Percentiles rank a stretch among this genome's conserved stretches.
Evolutionary conservation across 129 eudicot genomes (phyloP).

Genomic region (Flaveria bidentis): DNA sequence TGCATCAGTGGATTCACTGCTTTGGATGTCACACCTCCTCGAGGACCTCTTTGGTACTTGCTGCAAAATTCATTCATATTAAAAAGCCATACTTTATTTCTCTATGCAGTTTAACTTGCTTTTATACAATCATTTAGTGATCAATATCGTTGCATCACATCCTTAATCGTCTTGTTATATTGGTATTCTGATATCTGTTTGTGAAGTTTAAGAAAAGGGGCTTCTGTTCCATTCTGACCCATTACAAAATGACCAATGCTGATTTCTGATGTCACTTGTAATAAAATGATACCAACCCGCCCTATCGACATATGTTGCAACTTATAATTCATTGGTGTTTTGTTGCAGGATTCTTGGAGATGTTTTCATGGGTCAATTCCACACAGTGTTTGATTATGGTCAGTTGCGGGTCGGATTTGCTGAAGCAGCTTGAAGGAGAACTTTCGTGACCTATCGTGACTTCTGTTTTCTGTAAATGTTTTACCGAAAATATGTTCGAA

Average conservation of each 20-base stretch:
- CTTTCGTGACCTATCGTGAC: background rate
- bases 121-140: background rate
- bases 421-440: constrained; percentile 69
- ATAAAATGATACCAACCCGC: background rate
- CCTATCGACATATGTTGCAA: background rate
- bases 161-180: background rate
- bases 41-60: constrained; percentile 87
- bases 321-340: background rate
- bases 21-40: constrained; percentile 87
- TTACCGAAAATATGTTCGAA: background rate
- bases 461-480: constrained; percentile 35
- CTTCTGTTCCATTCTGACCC: background rate
- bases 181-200: background rate
- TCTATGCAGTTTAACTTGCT: background rate
- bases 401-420: constrained; percentile 78
- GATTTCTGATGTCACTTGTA: background rate
- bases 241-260: background rate
- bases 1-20: constrained; percentile 94
- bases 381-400: constrained; percentile 85
- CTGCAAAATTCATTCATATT: background rate
- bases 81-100: background rate
- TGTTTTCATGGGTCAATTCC: constrained; percentile 88
- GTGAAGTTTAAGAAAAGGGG: background rate
- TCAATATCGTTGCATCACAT: background rate
- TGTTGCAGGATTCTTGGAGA: constrained; percentile 89